A percentile compares a stretch with the other conserved stretches of the same genome.
These are phyloP conservation scores for Lodderomyces pseudojiufengensis DNA, from an alignment of 1,139 yeast genomes.

Conservation along the genomic window DNA sequence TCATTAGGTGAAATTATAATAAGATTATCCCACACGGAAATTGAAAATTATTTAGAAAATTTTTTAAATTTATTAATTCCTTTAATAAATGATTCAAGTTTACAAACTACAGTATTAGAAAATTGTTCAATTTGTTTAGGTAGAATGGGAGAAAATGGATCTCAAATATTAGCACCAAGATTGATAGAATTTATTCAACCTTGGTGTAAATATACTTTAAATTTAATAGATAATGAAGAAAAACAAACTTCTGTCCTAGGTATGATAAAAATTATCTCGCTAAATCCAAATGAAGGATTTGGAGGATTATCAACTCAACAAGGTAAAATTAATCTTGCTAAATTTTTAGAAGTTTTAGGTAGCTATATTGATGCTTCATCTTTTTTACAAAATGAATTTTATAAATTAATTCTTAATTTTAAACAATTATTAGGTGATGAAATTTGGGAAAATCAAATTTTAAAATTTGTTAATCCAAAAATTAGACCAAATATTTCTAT, in stretches of 20 bases:
- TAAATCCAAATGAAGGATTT: constrained; percentile 62
- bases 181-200: constrained; percentile 52
- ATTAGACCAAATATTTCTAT: constrained; percentile 4
- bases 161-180: constrained; percentile 51
- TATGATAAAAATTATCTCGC: constrained; percentile 61
- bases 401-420: constrained; percentile 44
- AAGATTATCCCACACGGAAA: constrained; percentile 46
- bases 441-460: constrained; percentile 28
- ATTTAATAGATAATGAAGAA: constrained; percentile 71
- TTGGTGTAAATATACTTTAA: constrained; percentile 68
- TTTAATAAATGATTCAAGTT: constrained; percentile 54
- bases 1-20: constrained; percentile 82
- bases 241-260: constrained; percentile 79
- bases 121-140: constrained; percentile 93
- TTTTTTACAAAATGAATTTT: constrained; percentile 41
- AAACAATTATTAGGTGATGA: constrained; percentile 47
- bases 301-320: constrained; percentile 45
- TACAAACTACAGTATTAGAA: constrained; percentile 67
- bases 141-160: constrained; percentile 68
- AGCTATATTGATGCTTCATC: constrained; percentile 53
- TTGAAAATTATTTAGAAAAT: constrained; percentile 60
- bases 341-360: constrained; percentile 63
- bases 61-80: constrained; percentile 63
- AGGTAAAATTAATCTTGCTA: constrained; percentile 47
- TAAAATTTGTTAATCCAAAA: constrained; percentile 30